Evolutionary conservation across 2,329 filamentous ascomycete genomes (phyloP), one percentile per base, ranked within the genome.

Genomic region (Arthrobotrys sinensis): DNA sequence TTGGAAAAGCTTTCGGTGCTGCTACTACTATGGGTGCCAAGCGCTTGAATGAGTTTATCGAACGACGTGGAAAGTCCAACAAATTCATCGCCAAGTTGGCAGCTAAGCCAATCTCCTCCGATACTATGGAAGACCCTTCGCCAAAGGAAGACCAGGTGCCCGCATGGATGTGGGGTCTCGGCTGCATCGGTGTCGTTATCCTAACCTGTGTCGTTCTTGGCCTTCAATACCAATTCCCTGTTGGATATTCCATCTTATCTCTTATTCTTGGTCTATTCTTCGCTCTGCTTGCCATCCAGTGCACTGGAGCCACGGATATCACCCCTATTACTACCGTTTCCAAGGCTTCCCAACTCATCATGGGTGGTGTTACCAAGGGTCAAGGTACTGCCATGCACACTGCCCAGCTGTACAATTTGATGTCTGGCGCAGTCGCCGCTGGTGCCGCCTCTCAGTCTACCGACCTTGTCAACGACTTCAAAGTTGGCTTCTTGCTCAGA

Each of bases 291-390:
- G 88, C 88, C 55, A 88, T 90, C 79, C 88, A 90, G 82, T 89
- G 88, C 82, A 87, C 87, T 34, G 89, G 87, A 73, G 87, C 88
- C n/a, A 89, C 87, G 14, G 89, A 90, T 80, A 88, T 88, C 80
- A 90, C 90, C 0, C 90, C 90, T 0, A 85, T 92, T 1, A 91
- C 90, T 2, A 89, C 90, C 2, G 89, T 89, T 0, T 87, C 90
- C 80, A 92, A 92, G 84, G 90, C 90, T 3, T 90, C 89, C 1
- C 90, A 92, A 85, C 88, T 92, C 71, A 87, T 92, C 68, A 89
- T 91, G 55, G 90, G 90, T 80, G 90, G 88, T 63, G 89, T 90
- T 34, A 91, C 90, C 40, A 86, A 87, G 45, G 86, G 87, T 79
- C 85, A 88, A 72, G 84, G 87, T 80, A 81, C 83, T 0, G 80